Percentiles rank a stretch among this genome's conserved stretches.
Evolutionary conservation across 2,329 filamentous ascomycete genomes (phyloP).

Genomic region (Onygena corvina): DNA sequence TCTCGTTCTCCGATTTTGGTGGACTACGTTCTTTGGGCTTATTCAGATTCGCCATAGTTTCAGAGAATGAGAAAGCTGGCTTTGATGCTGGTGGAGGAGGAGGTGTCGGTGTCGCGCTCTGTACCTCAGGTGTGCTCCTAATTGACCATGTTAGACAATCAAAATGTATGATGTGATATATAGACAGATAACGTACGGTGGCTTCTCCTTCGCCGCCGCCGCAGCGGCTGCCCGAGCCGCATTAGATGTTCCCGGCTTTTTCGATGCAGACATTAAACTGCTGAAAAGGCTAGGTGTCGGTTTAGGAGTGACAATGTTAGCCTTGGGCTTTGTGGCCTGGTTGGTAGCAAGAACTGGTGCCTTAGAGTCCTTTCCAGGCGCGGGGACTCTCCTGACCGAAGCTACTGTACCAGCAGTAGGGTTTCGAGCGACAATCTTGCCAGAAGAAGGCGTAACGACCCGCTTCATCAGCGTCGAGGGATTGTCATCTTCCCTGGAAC

Average conservation of each 20-base stretch:
- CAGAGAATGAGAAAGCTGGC: conserved; percentile 38
- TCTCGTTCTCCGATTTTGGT: conserved; percentile 41
- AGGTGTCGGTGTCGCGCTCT: conserved; percentile 25
- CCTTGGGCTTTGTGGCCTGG: conserved; percentile 25
- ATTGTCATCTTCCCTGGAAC: conserved; percentile 30
- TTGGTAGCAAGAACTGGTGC: conserved; percentile 16
- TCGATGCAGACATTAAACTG: conserved; percentile 38
- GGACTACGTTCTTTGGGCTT: conserved; percentile 46
- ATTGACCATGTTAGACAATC: conserved; percentile 15
- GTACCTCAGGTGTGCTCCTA: not conserved
- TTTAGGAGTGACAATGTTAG: conserved; percentile 32
- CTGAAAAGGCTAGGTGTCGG: conserved; percentile 35
- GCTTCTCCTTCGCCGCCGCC: conserved; percentile 24
- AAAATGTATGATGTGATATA: not conserved
- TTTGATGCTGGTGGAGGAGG: conserved; percentile 23
- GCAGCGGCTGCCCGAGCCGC: conserved; percentile 37
- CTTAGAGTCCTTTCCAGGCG: conserved; percentile 12
- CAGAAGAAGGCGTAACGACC: conserved; percentile 25
- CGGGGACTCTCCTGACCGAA: not conserved
- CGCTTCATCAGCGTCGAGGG: conserved; percentile 29
- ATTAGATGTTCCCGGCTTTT: conserved; percentile 40
- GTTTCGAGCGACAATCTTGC: conserved; percentile 25
- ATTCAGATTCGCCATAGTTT: conserved; percentile 39
- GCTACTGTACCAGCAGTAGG: not conserved
- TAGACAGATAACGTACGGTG: conserved; percentile 21